These are phyloP conservation scores for Chenopodium berlandieri DNA, from an alignment of 148 eudicot genomes.

Conservation along the genomic window DNA sequence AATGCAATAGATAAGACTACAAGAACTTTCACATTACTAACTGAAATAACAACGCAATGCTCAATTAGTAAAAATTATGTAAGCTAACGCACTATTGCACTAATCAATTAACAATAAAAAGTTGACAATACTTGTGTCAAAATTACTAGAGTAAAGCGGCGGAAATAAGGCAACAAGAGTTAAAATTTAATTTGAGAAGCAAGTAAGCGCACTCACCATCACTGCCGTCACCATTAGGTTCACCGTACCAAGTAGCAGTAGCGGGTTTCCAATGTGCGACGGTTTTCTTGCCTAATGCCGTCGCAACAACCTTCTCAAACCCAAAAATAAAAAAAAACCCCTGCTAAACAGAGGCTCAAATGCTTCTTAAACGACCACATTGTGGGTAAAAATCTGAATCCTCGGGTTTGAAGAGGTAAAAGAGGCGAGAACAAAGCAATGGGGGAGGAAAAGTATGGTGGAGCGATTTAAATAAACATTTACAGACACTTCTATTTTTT, in stretches of 20 bases:
- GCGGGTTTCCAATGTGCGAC: constrained; percentile 75
- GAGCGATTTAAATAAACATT: neutral
- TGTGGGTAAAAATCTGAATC: constrained; percentile 14
- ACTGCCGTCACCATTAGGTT: constrained; percentile 92
- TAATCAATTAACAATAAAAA: too few relatives aligned
- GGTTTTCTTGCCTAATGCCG: constrained; percentile 21
- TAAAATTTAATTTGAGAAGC: too few relatives aligned
- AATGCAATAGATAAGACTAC: neutral
- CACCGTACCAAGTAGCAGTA: constrained; percentile 97
- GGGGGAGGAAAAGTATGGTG: neutral
- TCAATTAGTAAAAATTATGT: neutral
- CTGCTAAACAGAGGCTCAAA: constrained; percentile 13
- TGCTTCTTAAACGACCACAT: constrained; percentile 16
- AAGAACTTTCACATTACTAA: neutral
- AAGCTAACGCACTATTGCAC: neutral
- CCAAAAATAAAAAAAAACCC: constrained; percentile 21
- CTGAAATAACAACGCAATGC: neutral
- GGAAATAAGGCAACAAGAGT: too few relatives aligned
- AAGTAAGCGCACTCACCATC: constrained; percentile 36
- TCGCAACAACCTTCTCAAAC: constrained; percentile 25
- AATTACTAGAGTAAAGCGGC: too few relatives aligned
- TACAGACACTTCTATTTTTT: constrained; percentile 16
- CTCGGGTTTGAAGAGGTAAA: neutral
- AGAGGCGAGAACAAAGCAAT: neutral
- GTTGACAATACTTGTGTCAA: too few relatives aligned